Conservation (phyloP, 352 stramenopile genomes). For the Globisporangium lucens region DNA sequence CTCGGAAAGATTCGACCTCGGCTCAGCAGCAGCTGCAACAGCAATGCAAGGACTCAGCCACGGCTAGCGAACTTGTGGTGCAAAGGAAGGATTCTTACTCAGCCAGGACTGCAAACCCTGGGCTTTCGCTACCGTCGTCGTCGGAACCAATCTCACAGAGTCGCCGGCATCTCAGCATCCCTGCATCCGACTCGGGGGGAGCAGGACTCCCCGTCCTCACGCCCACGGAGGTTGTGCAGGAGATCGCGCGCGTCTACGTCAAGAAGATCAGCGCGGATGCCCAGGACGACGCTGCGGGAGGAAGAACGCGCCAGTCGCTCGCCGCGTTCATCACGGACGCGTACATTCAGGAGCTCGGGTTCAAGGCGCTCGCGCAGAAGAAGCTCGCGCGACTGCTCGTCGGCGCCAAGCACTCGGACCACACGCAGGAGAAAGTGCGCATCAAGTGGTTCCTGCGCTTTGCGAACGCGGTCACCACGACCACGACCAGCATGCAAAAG, state of each 20-base stretch:
- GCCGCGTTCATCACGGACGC: constrained; percentile 52
- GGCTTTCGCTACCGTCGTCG: too few relatives aligned
- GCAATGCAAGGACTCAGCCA: not conserved
- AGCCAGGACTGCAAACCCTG: too few relatives aligned
- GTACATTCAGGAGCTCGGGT: constrained; percentile 66
- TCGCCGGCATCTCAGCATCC: not conserved
- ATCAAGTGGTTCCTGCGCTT: constrained; percentile 72
- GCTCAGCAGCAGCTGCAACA: not conserved
- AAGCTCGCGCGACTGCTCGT: constrained; percentile 49
- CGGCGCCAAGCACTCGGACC: constrained; percentile 35
- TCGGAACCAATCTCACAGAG: not conserved
- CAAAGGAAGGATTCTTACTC: too few relatives aligned
- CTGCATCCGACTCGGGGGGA: not conserved
- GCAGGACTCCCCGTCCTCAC: constrained; percentile 8
- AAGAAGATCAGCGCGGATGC: constrained; percentile 51
- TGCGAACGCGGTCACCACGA: constrained; percentile 23
- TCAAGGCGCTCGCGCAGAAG: constrained; percentile 49
- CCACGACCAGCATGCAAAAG: not conserved
- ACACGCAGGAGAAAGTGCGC: constrained; percentile 42
- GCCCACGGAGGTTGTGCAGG: constrained; percentile 35
- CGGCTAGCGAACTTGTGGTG: not conserved
- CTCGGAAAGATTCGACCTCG: not conserved
- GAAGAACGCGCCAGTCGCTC: constrained; percentile 38
- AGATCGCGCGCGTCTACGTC: constrained; percentile 63
- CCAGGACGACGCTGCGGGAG: constrained; percentile 24